Conservation (phyloP, 495 filamentous ascomycete genomes). For the Penicillium diatomitis region DNA sequence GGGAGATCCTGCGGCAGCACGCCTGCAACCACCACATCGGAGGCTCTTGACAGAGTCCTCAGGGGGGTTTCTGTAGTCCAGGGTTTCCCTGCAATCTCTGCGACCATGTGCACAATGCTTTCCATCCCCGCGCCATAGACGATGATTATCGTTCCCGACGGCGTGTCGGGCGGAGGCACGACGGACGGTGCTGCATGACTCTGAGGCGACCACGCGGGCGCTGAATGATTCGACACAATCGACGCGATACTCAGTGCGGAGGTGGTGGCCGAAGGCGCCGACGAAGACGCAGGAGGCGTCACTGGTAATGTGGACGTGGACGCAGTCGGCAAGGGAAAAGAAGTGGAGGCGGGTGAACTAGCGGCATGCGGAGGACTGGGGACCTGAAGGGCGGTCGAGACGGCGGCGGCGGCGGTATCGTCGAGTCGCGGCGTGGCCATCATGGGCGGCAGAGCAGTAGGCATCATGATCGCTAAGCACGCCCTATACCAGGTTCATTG, state of each 20-base stretch:
- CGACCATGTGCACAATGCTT: slow-evolving; percentile 55
- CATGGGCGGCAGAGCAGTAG: slow-evolving; percentile 29
- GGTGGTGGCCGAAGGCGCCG: background rate
- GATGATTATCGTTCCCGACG: slow-evolving; percentile 40
- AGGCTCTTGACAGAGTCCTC: slow-evolving; percentile 36
- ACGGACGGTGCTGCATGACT: slow-evolving; percentile 1
- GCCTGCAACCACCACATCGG: slow-evolving; percentile 49
- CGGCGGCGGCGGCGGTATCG: slow-evolving; percentile 6
- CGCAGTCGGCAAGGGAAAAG: background rate
- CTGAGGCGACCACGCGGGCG: slow-evolving; percentile 4
- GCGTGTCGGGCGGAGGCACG: background rate
- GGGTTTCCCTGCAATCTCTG: slow-evolving; percentile 60
- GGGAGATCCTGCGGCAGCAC: slow-evolving; percentile 45
- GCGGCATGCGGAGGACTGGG: background rate
- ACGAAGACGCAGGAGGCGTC: background rate
- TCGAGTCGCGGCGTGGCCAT: slow-evolving; percentile 27
- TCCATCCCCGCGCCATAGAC: slow-evolving; percentile 54
- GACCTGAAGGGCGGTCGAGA: slow-evolving; percentile 1
- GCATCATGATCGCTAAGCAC: slow-evolving; percentile 36
- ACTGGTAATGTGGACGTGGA: too few relatives aligned
- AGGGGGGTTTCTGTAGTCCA: slow-evolving; percentile 47
- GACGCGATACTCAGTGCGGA: slow-evolving; percentile 6
- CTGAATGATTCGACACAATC: background rate
- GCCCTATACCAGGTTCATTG: background rate
- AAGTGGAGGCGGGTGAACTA: background rate